phyloP scores from a whole-genome alignment of 805 yeast species.

The Lipomyces anomalus region DNA sequence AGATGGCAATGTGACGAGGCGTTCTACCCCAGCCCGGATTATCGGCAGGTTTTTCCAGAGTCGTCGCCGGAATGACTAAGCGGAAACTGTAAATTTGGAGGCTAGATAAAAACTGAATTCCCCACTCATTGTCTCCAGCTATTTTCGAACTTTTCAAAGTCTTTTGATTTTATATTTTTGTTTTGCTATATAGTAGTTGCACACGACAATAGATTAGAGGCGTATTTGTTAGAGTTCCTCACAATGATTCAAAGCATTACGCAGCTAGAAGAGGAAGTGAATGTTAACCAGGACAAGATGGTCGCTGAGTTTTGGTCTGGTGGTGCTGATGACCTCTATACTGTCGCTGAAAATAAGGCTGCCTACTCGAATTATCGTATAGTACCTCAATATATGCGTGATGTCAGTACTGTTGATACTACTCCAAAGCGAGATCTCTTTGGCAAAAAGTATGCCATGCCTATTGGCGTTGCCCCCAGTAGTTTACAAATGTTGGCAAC shows the following conservation, averaged over 20 bases:
- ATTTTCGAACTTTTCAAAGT: too few species aligned
- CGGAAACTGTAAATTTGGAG: too few species aligned
- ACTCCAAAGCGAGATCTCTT: conserved; percentile 37
- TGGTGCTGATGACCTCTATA: conserved; percentile 29
- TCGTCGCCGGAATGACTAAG: background rate
- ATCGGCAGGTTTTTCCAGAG: background rate
- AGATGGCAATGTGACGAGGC: background rate
- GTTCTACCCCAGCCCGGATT: background rate
- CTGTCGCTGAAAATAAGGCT: conserved; percentile 68
- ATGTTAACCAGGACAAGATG: conserved; percentile 9
- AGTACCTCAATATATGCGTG: conserved; percentile 67
- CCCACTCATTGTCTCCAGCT: too few species aligned
- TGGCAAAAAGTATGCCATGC: conserved; percentile 26
- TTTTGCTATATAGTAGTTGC: too few species aligned
- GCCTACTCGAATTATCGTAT: conserved; percentile 70
- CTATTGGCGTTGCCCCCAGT: conserved; percentile 32
- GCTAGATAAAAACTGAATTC: too few species aligned
- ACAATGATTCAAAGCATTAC: conserved; percentile 13
- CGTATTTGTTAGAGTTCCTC: too few species aligned
- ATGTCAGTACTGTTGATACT: conserved; percentile 55
- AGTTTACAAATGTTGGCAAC: conserved; percentile 31
- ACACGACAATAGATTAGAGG: too few species aligned
- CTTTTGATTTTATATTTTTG: too few species aligned
- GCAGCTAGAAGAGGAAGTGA: conserved; percentile 22
- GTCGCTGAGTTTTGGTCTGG: conserved; percentile 24